Conservation (phyloP, 371 early-diverging fungal species). For the Catenaria anguillulae region DNA sequence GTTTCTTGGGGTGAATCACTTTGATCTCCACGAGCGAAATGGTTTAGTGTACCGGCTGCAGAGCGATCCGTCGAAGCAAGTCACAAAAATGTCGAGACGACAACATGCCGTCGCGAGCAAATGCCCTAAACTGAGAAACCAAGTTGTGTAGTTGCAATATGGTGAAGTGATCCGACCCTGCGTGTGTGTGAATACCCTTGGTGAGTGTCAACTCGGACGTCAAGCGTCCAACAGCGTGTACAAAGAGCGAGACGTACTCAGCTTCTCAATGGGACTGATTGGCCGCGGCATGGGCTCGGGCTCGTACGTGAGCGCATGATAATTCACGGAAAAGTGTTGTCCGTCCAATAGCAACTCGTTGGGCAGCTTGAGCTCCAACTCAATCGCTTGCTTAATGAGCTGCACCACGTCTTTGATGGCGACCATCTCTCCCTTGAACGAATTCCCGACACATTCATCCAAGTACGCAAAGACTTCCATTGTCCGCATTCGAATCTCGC, state of each 20-base stretch:
- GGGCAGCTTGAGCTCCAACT: slow-evolving; percentile 27
- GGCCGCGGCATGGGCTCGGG: slow-evolving; percentile 31
- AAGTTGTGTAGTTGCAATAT: slow-evolving; percentile 28
- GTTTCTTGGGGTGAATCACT: slow-evolving; percentile 1
- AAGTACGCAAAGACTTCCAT: slow-evolving; percentile 26
- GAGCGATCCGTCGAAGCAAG: slow-evolving; percentile 12
- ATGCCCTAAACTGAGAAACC: slow-evolving; percentile 16
- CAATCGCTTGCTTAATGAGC: slow-evolving; percentile 35
- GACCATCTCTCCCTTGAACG: slow-evolving; percentile 35
- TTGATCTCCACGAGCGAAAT: neutral
- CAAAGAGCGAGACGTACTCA: slow-evolving; percentile 13
- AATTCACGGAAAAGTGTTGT: slow-evolving; percentile 31
- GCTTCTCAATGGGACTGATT: slow-evolving; percentile 32
- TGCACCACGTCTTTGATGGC: slow-evolving; percentile 26
- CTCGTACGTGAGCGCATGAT: slow-evolving; percentile 22
- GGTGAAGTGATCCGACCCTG: slow-evolving; percentile 35
- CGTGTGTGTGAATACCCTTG: neutral
- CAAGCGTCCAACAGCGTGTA: neutral
- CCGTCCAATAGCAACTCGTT: slow-evolving; percentile 29
- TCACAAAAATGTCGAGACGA: slow-evolving; percentile 24
- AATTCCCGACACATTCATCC: slow-evolving; percentile 28
- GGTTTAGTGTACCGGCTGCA: slow-evolving; percentile 12
- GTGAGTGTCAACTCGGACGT: neutral
- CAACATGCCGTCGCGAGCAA: slow-evolving; percentile 24
- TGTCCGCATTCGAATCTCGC: slow-evolving; percentile 28